Evolutionary conservation across 495 filamentous ascomycete species (phyloP).

Genomic region (Penicillium samsonianum): DNA sequence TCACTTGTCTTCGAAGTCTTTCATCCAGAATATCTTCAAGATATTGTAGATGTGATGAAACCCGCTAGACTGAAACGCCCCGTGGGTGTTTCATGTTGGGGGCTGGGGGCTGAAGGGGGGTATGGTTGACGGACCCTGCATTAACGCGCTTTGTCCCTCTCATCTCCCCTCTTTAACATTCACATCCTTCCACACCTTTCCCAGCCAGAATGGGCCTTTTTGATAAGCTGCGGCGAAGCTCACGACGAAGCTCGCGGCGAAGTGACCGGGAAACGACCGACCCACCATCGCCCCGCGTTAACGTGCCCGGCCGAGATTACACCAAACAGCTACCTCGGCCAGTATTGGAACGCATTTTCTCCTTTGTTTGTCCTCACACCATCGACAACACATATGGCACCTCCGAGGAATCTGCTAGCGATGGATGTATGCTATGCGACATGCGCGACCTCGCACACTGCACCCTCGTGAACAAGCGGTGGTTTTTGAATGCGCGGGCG

Average conservation of each 20-base stretch:
- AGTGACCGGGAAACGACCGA: slow-evolving; percentile 32
- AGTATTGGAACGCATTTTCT: slow-evolving; percentile 73
- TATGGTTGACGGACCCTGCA: slow-evolving; percentile 12
- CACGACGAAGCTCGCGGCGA: slow-evolving; percentile 20
- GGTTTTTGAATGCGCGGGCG: slow-evolving; percentile 56
- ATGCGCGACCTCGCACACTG: slow-evolving; percentile 86
- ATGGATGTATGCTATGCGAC: slow-evolving; percentile 95
- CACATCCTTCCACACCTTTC: slow-evolving; percentile 2
- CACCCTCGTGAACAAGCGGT: slow-evolving; percentile 68
- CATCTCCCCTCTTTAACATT: background rate
- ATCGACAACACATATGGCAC: slow-evolving; percentile 73
- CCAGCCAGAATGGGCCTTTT: slow-evolving; percentile 40
- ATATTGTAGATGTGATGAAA: background rate
- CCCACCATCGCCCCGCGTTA: slow-evolving; percentile 23
- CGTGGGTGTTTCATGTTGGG: slow-evolving; percentile 24
- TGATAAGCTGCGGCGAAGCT: slow-evolving; percentile 37
- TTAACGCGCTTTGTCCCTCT: slow-evolving; percentile 15
- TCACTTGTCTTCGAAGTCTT: background rate
- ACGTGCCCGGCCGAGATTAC: slow-evolving; percentile 38
- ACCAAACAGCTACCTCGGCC: slow-evolving; percentile 58
- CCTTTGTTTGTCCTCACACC: slow-evolving; percentile 80
- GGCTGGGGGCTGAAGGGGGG: slow-evolving; percentile 7
- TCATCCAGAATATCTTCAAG: too few species aligned
- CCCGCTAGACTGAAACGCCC: background rate
- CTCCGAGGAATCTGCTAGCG: slow-evolving; percentile 78